phyloP scores from a whole-genome alignment of 208 protist genomes.

The Trypanosomatidae sp. region DNA sequence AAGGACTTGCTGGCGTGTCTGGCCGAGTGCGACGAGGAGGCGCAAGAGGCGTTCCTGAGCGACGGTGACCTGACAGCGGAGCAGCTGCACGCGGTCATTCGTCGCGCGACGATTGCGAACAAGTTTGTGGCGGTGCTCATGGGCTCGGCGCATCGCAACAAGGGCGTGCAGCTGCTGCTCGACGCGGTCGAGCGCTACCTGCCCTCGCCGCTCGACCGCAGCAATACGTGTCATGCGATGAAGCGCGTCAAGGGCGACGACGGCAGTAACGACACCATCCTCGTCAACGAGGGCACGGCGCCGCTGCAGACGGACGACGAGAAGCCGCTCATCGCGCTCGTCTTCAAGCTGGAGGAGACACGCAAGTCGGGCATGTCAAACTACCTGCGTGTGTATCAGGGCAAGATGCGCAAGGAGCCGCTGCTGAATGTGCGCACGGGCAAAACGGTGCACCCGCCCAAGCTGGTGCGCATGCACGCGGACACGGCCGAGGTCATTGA shows the following conservation, averaged over 20 bases:
- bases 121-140: constrained; percentile 96
- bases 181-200: constrained; percentile 95
- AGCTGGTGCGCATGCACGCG: constrained; percentile 97
- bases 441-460: constrained; percentile 87
- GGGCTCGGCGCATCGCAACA: constrained; percentile 98
- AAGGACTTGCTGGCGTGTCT: constrained; percentile 88
- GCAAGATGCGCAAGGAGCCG: constrained; percentile 88
- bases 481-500: constrained; percentile 93
- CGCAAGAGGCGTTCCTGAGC: constrained; percentile 91
- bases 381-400: constrained; percentile 98
- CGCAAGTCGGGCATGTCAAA: constrained; percentile 95
- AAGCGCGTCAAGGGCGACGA: constrained; percentile 85
- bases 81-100: constrained; percentile 88
- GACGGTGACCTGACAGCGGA: constrained; percentile 85
- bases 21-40: constrained; percentile 92
- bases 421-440: constrained; percentile 76
- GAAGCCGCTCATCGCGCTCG: constrained; percentile 90
- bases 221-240: constrained; percentile 62
- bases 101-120: constrained; percentile 85
- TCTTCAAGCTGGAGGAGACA: constrained; percentile 98
- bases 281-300: constrained; percentile 68
- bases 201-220: constrained; percentile 90
- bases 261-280: constrained; percentile 40
- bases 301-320: constrained; percentile 76
- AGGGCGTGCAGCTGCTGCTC: constrained; percentile 97